Percentiles rank a stretch among this genome's conserved stretches.
phyloP scores from a whole-genome alignment of 1,139 yeast genomes.

The Hansenula sp. region DNA sequence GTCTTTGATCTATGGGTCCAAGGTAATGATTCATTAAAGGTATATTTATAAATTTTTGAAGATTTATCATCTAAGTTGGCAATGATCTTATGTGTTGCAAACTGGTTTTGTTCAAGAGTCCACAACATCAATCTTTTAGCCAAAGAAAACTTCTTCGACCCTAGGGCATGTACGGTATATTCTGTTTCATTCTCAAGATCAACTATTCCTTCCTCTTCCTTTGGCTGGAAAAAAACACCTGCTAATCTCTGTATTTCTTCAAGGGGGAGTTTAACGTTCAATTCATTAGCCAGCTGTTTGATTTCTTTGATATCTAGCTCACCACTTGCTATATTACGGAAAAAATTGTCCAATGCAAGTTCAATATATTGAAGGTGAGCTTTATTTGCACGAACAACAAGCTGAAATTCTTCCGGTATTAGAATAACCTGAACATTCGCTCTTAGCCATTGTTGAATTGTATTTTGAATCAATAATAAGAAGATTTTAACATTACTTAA shows the following conservation, averaged over 20 bases:
- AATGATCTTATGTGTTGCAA: conserved; percentile 11
- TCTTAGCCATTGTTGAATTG: conserved; percentile 33
- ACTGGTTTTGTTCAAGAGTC: conserved; percentile 21
- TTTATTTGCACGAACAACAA: conserved; percentile 27
- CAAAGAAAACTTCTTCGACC: conserved; percentile 12
- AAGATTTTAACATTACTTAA: conserved; percentile 38
- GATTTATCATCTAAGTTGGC: conserved; percentile 6
- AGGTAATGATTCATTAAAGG: conserved; percentile 16
- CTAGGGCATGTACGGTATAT: conserved; percentile 16
- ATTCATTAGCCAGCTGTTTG: conserved; percentile 6
- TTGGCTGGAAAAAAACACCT: conserved; percentile 17
- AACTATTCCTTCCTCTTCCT: background rate
- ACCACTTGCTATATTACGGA: conserved; percentile 34
- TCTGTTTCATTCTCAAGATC: conserved; percentile 6
- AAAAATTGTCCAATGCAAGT: conserved; percentile 30
- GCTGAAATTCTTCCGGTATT: conserved; percentile 26
- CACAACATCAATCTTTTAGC: conserved; percentile 21
- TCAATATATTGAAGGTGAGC: conserved; percentile 31
- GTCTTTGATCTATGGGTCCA: conserved; percentile 20
- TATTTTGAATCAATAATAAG: conserved; percentile 28
- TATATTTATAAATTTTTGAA: conserved; percentile 9
- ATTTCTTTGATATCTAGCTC: conserved; percentile 26
- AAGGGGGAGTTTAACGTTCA: conserved; percentile 14
- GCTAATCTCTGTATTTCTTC: conserved; percentile 20
- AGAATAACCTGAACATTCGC: conserved; percentile 39